Evolutionary conservation across 495 filamentous ascomycete genomes (phyloP).

Genomic region (Hypoxylon fuscum): DNA sequence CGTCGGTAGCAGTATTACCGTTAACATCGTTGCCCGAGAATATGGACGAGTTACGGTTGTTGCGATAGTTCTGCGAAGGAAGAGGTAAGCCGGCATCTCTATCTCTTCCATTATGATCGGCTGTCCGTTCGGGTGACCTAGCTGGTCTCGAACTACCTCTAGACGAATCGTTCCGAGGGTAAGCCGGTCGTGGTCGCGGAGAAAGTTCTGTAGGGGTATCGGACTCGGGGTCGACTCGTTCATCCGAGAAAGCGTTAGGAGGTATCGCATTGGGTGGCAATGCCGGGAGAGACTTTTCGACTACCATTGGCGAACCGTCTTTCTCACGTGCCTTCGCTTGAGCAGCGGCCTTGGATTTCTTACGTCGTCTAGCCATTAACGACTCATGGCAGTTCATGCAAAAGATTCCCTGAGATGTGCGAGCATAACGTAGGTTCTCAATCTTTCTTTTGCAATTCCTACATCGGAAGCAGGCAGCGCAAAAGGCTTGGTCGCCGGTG

Average conservation of each 20-base stretch:
- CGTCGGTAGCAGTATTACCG: constrained; percentile 60
- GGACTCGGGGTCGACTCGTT: constrained; percentile 78
- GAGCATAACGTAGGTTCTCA: constrained; percentile 96
- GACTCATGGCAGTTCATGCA: constrained; percentile 99
- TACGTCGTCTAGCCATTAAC: constrained; percentile 94
- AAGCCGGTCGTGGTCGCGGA: constrained; percentile 65
- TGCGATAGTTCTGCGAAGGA: constrained; percentile 79
- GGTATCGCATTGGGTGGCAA: constrained; percentile 79
- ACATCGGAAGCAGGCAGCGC: constrained; percentile 95
- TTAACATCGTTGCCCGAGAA: constrained; percentile 66
- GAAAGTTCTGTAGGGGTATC: constrained; percentile 79
- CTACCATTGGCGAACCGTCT: constrained; percentile 69
- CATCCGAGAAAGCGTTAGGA: constrained; percentile 65
- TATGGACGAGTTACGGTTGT: constrained; percentile 75
- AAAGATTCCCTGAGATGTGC: constrained; percentile 98
- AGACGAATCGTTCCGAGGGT: constrained; percentile 58
- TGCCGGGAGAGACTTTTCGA: constrained; percentile 94
- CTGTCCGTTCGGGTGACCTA: constrained; percentile 57
- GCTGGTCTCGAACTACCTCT: constrained; percentile 59
- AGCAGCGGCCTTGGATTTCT: constrained; percentile 77
- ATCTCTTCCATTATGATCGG: constrained; percentile 50
- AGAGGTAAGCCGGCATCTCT: constrained; percentile 71
- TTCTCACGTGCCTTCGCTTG: constrained; percentile 68
- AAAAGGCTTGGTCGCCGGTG: constrained; percentile 99
- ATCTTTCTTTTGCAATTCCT: constrained; percentile 98